Evolutionary conservation across 768 basidiomycete species (phyloP), one percentile per base, ranked within the genome.

Genomic region (Kwoniella pini): DNA sequence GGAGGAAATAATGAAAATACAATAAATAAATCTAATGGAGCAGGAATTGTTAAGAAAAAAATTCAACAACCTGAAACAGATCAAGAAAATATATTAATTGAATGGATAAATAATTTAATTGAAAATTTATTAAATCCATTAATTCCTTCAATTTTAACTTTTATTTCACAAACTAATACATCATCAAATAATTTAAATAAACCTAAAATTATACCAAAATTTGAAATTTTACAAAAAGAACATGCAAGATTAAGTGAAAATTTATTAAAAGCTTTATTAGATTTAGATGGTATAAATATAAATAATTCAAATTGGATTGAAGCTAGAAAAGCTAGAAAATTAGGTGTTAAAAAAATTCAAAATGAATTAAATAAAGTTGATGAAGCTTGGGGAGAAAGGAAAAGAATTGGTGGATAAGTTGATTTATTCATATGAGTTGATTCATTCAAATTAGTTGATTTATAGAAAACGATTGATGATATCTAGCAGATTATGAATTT

Each of bases 311-410:
- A 85, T 50, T 96, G 91, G 89, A 83, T 84, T 9, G 82, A 86
- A 4, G 93, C 92, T 13, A 83, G 94, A 70, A 81, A 81, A 65
- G 85, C 88, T 75, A 82, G 94, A 63, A 96, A 95, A 79, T 85
- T 83, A 30, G 94, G 90, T 0, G 93, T 98, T 49, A 87, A 83
- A 64, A 86, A 87, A 69, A 88, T 96, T 15, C 94, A 97, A 80
- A 83, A 80, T 24, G 82, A 91, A 67, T 83, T 97, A 60, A 91
- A 93, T 74, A 82, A 82, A 60, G 81, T 95, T 46, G 93, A 95
- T 75, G 83, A 80, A 24, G 86, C 83, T 5, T 90, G 89, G 88
- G 79, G 79, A 42, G 76, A 65, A 53, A 66, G 68, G 46, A 77
- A 76, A 57, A 61, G 54, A 51, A 40, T 62, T 11, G 52, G 51